A percentile compares a stretch with the other conserved stretches of the same genome.
Evolutionary conservation across 2,329 filamentous ascomycete genomes (phyloP).

Genomic region (Diplocarpon mali): DNA sequence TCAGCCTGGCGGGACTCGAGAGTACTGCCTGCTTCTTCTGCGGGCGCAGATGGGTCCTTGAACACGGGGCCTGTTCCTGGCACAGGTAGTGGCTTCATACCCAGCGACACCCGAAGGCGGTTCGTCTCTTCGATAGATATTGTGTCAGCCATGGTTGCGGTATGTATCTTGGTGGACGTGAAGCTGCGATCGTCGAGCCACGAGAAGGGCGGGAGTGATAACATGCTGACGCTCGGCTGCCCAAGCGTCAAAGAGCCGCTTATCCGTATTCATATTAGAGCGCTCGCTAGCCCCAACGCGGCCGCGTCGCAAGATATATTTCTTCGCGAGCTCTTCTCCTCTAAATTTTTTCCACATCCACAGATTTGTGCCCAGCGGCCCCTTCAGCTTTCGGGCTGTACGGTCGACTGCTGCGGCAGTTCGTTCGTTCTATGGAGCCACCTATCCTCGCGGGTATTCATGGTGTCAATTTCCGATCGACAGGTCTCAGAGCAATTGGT

Average conservation of each 20-base stretch:
- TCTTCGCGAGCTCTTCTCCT: constrained; percentile 26
- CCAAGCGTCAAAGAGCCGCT: not conserved
- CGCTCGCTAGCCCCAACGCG: constrained; percentile 10
- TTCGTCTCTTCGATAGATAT: constrained; percentile 88
- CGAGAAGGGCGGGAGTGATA: too few relatives aligned
- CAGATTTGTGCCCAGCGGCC: constrained; percentile 83
- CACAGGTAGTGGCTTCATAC: constrained; percentile 80
- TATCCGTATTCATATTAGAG: not conserved
- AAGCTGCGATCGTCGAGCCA: not conserved
- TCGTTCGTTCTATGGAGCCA: constrained; percentile 80
- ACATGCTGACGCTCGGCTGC: not conserved
- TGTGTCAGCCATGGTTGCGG: constrained; percentile 36
- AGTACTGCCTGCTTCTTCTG: constrained; percentile 66
- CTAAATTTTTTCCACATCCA: constrained; percentile 35
- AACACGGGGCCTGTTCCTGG: constrained; percentile 58
- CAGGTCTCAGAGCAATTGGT: constrained; percentile 77
- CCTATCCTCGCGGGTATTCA: constrained; percentile 33
- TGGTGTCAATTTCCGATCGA: constrained; percentile 91
- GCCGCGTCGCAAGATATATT: constrained; percentile 12
- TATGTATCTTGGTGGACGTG: not conserved
- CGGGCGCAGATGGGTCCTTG: constrained; percentile 34
- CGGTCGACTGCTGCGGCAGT: constrained; percentile 74
- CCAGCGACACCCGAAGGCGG: constrained; percentile 78
- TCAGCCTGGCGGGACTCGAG: constrained; percentile 69
- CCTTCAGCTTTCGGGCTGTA: constrained; percentile 57